Base-by-base conservation (phyloP, 345 rosid species). In the Bruguiera sexangula region DNA sequence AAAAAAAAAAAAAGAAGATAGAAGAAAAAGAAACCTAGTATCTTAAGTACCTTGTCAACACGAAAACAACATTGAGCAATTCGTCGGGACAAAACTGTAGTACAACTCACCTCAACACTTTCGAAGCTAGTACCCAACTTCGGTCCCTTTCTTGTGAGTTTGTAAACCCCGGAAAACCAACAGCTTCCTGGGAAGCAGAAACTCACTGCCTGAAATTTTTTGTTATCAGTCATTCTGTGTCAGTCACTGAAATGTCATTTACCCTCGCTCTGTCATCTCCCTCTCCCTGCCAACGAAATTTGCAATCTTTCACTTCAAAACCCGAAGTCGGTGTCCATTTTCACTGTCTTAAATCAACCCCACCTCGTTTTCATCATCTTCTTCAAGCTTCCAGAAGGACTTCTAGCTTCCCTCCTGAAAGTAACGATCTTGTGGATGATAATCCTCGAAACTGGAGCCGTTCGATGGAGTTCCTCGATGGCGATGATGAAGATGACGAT, bases 391-490 rank as follows among this genome's bases (percentile, higher is more conserved):
- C 84, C 24, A 68, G 78, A 73, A 75, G 79, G 65, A 22, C 32
- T 30, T 32, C 71, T 11, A 64, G 62, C 43, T 34, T 53, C 50
- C 51, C 75, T 48, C 54, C 43, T 16, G 54, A 15, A 48, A 82
- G 73, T 59, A 78, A 78, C 50, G 77, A 76, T 63, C 46, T 80
- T 30, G 79, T 57, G 15, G 86, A 81, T 27, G 89, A 43, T 43
- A 43, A 79, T 69, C 75, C 86, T 8, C 87, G 90, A 70, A 84
- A 75, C 53, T 89, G 97, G 98, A 82, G 87, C 80, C 87, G 89
- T 75, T 67, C 82, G 81, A 88, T 89, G 75, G 65, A 63, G 69
- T 79, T 80, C 27, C 75, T 65, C 29, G 66, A 31, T 32, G 60
- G 8, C 5, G 43, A 50, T 8, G 82, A 78, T 30, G 83, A 71